Percentiles rank a stretch among this genome's conserved stretches.
phyloP scores from a whole-genome alignment of 371 early-diverging fungal genomes.

The Mucor velutinosus region DNA sequence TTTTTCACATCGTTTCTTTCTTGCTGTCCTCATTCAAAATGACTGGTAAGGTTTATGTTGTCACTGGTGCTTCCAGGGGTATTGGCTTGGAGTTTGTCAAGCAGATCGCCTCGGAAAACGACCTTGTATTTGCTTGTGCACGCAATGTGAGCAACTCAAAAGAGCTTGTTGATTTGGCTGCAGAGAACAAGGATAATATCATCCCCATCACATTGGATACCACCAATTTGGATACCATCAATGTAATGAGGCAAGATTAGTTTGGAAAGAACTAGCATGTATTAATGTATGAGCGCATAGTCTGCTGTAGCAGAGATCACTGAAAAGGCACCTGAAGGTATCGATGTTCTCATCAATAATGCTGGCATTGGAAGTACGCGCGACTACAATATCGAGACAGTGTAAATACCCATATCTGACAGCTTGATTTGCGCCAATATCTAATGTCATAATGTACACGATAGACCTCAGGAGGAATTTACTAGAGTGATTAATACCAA shows the following conservation, averaged over 20 bases:
- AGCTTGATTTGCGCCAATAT: not conserved
- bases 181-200: constrained; percentile 22
- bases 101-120: constrained; percentile 28
- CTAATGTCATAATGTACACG: not conserved
- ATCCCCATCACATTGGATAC: constrained; percentile 33
- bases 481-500: constrained; percentile 17
- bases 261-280: not conserved
- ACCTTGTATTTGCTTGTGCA: constrained; percentile 40
- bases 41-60: not conserved
- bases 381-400: not conserved
- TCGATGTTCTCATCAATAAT: constrained; percentile 41
- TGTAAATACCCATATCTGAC: not conserved
- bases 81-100: constrained; percentile 47
- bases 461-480: not conserved
- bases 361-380: constrained; percentile 26
- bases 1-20: not conserved
- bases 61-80: constrained; percentile 35
- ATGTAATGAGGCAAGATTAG: constrained; percentile 15
- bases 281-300: constrained; percentile 1
- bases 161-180: constrained; percentile 21
- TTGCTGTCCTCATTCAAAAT: not conserved
- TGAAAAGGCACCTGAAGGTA: constrained; percentile 21
- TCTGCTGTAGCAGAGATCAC: constrained; percentile 20
- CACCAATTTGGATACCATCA: constrained; percentile 21
- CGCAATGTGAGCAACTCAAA: constrained; percentile 29